These are phyloP conservation scores for Nakazawaea molendinolei DNA, from an alignment of 805 yeast species.

Conservation along the genomic window DNA sequence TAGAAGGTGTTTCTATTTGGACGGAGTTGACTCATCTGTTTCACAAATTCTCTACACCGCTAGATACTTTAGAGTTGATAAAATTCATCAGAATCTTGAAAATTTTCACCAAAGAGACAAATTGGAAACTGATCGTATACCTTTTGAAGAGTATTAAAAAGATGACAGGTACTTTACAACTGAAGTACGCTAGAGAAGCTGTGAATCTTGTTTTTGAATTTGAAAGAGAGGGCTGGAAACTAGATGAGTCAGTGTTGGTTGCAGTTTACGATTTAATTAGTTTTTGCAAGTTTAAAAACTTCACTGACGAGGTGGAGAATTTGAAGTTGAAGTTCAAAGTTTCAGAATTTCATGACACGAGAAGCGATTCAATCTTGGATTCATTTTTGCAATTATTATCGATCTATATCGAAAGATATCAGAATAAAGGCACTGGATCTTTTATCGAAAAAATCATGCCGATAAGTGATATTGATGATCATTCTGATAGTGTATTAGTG, in stretches of 20 bases:
- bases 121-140: slow-evolving; percentile 4
- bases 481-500: slow-evolving; percentile 15
- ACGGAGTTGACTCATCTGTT: not conserved
- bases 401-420: slow-evolving; percentile 15
- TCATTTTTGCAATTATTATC: slow-evolving; percentile 24
- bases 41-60: not conserved
- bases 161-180: not conserved
- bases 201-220: not conserved
- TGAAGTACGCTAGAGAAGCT: no score
- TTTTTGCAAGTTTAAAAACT: not conserved
- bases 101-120: not conserved
- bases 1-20: not conserved
- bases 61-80: not conserved
- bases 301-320: slow-evolving; percentile 1
- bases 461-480: slow-evolving; percentile 20
- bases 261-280: slow-evolving; percentile 4
- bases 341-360: slow-evolving; percentile 10
- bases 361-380: slow-evolving; percentile 24
- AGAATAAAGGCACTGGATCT: slow-evolving; percentile 13
- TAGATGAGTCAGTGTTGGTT: slow-evolving; percentile 5
- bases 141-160: slow-evolving; percentile 1
- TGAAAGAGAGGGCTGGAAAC: not conserved
- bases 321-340: slow-evolving; percentile 2
- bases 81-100: not conserved
- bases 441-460: slow-evolving; percentile 28